These are phyloP conservation scores for Kitagawia praeruptora DNA, from an alignment of 129 eudicot species.

Conservation along the genomic window DNA sequence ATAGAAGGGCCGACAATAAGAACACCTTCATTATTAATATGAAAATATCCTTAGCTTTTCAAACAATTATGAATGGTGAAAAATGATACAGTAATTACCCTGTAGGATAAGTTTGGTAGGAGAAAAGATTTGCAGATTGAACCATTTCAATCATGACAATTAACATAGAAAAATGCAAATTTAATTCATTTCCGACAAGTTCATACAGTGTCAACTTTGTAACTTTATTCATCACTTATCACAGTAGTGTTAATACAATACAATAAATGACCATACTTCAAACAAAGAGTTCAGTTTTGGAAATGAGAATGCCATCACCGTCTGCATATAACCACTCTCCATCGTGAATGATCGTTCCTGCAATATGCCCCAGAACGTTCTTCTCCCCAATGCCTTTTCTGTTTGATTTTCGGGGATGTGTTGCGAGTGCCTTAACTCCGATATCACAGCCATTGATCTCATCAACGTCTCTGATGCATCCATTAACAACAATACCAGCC, in stretches of 20 bases:
- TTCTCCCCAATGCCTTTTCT: slow-evolving; percentile 68
- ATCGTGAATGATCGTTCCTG: slow-evolving; percentile 53
- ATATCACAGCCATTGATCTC: slow-evolving; percentile 90
- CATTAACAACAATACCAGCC: slow-evolving; percentile 89
- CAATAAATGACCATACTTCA: not conserved
- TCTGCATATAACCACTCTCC: slow-evolving; percentile 98
- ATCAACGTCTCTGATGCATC: slow-evolving; percentile 88
- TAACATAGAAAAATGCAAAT: not conserved
- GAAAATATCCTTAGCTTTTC: too few relatives aligned
- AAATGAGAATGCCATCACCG: slow-evolving; percentile 64
- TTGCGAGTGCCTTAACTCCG: slow-evolving; percentile 62
- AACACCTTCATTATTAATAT: too few relatives aligned
- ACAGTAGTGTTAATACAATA: not conserved
- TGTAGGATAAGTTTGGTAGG: too few relatives aligned
- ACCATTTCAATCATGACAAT: not conserved
- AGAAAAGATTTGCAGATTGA: too few relatives aligned
- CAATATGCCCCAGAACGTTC: slow-evolving; percentile 52
- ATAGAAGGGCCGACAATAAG: too few relatives aligned
- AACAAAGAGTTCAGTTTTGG: slow-evolving; percentile 57
- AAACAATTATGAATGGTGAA: too few relatives aligned
- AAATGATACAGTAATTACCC: too few relatives aligned
- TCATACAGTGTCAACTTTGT: not conserved
- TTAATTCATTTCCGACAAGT: not conserved
- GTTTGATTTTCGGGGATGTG: slow-evolving; percentile 78
- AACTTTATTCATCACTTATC: not conserved